phyloP scores from a whole-genome alignment of 345 rosid species.

The Corchorus olitorius region DNA sequence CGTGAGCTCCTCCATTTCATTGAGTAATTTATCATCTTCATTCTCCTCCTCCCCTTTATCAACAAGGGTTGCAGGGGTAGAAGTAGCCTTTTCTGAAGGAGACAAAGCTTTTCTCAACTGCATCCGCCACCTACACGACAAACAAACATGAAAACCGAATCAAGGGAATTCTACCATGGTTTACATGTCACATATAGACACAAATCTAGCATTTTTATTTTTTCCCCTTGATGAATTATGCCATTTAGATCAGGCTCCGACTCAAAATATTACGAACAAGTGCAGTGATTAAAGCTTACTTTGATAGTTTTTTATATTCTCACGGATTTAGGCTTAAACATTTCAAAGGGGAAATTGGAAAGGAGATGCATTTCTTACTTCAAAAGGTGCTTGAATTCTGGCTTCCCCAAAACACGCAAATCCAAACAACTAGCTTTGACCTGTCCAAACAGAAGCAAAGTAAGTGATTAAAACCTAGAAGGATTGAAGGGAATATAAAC shows the following conservation, averaged over 20 bases:
- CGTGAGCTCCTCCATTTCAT: slow-evolving; percentile 92
- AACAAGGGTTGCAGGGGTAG: slow-evolving; percentile 35
- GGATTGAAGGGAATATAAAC: background rate
- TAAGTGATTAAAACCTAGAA: background rate
- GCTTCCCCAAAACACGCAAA: slow-evolving; percentile 87
- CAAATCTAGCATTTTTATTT: background rate
- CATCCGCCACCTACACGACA: slow-evolving; percentile 79
- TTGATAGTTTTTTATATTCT: background rate
- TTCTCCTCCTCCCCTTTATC: slow-evolving; percentile 54
- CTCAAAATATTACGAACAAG: background rate
- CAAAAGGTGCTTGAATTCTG: slow-evolving; percentile 85
- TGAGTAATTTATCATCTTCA: slow-evolving; percentile 81
- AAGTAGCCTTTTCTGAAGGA: slow-evolving; percentile 58
- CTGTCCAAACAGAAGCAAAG: slow-evolving; percentile 38
- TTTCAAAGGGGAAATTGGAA: background rate
- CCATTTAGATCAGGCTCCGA: background rate
- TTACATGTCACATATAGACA: background rate
- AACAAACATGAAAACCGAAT: slow-evolving; percentile 1
- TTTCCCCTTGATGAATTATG: background rate
- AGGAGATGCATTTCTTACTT: slow-evolving; percentile 55
- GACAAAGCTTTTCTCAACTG: slow-evolving; percentile 71
- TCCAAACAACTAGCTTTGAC: slow-evolving; percentile 86
- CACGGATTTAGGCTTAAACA: background rate
- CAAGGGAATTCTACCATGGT: background rate
- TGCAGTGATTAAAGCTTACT: background rate